These are phyloP conservation scores for Biscutella laevigata DNA, from an alignment of 441 rosid species.

Conservation along the genomic window DNA sequence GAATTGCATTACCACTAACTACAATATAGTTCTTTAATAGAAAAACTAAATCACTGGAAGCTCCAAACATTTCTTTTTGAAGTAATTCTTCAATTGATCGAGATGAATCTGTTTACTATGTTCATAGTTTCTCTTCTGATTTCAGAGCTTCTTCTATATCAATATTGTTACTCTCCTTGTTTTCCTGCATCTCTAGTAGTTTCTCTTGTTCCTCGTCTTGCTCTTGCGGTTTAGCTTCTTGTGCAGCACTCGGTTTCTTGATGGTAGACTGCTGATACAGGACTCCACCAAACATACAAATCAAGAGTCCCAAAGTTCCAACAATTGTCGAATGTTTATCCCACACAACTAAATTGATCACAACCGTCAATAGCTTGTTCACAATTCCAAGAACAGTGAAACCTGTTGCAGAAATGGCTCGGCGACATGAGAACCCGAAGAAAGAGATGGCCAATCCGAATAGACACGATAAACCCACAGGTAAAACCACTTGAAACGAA, in stretches of 20 bases:
- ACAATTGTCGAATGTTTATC: slow-evolving; percentile 61
- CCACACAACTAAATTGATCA: slow-evolving; percentile 65
- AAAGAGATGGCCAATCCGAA: slow-evolving; percentile 72
- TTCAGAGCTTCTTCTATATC: slow-evolving; percentile 26
- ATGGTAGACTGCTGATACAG: slow-evolving; percentile 69
- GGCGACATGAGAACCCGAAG: slow-evolving; percentile 79
- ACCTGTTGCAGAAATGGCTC: slow-evolving; percentile 78
- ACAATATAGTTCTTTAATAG: no score
- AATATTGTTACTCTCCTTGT: slow-evolving; percentile 26
- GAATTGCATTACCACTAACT: slow-evolving; percentile 23
- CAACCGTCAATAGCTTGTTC: slow-evolving; percentile 70
- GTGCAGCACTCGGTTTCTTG: slow-evolving; percentile 40
- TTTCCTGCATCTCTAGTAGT: slow-evolving; percentile 47
- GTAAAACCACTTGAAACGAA: slow-evolving; percentile 45
- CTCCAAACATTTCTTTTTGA: no score
- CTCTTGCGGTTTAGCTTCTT: slow-evolving; percentile 27
- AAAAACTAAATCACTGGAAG: neutral
- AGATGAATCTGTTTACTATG: no score
- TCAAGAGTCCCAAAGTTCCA: slow-evolving; percentile 71
- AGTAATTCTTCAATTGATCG: no score
- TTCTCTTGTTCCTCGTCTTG: slow-evolving; percentile 51
- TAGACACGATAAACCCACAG: slow-evolving; percentile 58
- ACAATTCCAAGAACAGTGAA: slow-evolving; percentile 82
- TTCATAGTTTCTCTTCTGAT: slow-evolving; percentile 27
- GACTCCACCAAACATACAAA: slow-evolving; percentile 67